phyloP scores from a whole-genome alignment of 805 yeast species.

The Komagataella populi region DNA sequence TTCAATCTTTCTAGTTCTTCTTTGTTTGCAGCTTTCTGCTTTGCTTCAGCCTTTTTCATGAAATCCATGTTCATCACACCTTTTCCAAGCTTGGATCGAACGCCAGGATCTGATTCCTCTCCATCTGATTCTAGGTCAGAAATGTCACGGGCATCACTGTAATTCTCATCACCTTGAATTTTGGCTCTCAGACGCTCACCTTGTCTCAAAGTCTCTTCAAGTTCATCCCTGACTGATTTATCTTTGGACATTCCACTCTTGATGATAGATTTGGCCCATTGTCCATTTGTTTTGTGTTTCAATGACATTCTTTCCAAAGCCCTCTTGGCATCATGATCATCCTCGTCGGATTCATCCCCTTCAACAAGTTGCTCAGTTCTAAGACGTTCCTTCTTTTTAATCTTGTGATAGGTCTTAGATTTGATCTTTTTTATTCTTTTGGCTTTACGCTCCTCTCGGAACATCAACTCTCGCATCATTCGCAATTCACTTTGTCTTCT shows the following conservation, averaged over 20 bases:
- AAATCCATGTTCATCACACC: slow-evolving; percentile 93
- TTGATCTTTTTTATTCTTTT: slow-evolving; percentile 89
- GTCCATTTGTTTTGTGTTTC: slow-evolving; percentile 76
- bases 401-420: slow-evolving; percentile 77
- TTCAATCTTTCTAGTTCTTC: slow-evolving; percentile 32
- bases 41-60: slow-evolving; percentile 81
- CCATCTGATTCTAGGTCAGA: slow-evolving; percentile 39
- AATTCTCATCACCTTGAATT: slow-evolving; percentile 45
- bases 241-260: slow-evolving; percentile 87
- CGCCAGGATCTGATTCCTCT: slow-evolving; percentile 21
- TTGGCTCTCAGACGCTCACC: slow-evolving; percentile 67
- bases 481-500: slow-evolving; percentile 74
- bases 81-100: slow-evolving; percentile 48
- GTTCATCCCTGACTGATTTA: slow-evolving; percentile 67
- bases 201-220: slow-evolving; percentile 88
- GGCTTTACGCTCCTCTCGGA: slow-evolving; percentile 85
- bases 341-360: slow-evolving; percentile 35
- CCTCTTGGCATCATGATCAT: slow-evolving; percentile 59
- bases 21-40: slow-evolving; percentile 45
- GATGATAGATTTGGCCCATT: slow-evolving; percentile 87
- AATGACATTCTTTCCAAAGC: slow-evolving; percentile 89
- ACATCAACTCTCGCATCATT: slow-evolving; percentile 91
- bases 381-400: slow-evolving; percentile 72
- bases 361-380: slow-evolving; percentile 57
- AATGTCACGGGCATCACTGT: slow-evolving; percentile 24